Evolutionary conservation across 257 asterid species (phyloP).

Genomic region (Verbascum thapsus): DNA sequence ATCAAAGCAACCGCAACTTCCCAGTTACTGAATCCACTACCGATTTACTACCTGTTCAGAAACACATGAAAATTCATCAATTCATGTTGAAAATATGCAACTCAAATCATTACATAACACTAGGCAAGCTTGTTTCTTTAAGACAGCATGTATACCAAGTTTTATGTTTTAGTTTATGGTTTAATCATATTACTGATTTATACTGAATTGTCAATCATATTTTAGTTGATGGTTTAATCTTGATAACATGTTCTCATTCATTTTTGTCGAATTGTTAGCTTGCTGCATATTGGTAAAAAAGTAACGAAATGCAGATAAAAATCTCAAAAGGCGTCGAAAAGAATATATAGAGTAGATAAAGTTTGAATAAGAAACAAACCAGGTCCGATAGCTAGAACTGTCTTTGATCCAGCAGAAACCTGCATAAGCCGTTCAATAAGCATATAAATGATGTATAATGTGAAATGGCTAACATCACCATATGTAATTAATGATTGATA

Average conservation of each 20-base stretch:
- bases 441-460: too few species aligned
- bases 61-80: neutral
- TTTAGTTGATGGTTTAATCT: too few species aligned
- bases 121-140: neutral
- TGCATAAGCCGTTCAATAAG: constrained; percentile 35
- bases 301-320: neutral
- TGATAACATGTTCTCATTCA: too few species aligned
- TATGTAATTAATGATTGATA: neutral
- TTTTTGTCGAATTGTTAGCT: constrained; percentile 12
- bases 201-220: too few species aligned
- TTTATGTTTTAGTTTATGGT: neutral
- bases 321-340: neutral
- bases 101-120: neutral
- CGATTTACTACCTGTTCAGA: constrained; percentile 66
- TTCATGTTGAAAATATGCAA: neutral
- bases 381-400: constrained; percentile 96
- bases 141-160: neutral
- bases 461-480: too few species aligned
- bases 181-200: too few species aligned
- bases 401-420: constrained; percentile 93
- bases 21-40: constrained; percentile 87
- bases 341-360: neutral
- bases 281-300: constrained; percentile 2
- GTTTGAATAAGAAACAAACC: constrained; percentile 51
- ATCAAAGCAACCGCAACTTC: constrained; percentile 77